These are phyloP conservation scores for Phlyctochytrium planicorne DNA, from an alignment of 192 early-diverging fungal genomes.

Conservation along the genomic window DNA sequence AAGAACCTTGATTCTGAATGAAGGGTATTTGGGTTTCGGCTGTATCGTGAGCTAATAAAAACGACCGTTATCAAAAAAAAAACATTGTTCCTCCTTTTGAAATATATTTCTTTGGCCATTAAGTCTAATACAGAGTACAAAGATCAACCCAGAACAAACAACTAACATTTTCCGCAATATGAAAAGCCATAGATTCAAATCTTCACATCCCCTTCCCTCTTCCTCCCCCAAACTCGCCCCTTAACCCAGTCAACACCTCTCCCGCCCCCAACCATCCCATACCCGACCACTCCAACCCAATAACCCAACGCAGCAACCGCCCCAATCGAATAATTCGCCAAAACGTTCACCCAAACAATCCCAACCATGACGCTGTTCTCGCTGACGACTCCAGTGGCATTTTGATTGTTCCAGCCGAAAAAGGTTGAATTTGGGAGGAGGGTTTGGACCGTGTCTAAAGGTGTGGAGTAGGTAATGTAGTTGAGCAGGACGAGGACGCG, in stretches of 20 bases:
- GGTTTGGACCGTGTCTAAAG: background rate
- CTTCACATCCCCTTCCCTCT: background rate
- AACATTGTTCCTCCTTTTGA: too few relatives aligned
- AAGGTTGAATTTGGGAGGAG: conserved; percentile 5
- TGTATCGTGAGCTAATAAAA: too few relatives aligned
- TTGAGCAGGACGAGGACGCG: background rate
- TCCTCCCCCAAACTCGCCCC: background rate
- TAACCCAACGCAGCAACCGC: background rate
- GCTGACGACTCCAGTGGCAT: background rate
- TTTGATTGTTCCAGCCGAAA: background rate
- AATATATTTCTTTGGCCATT: too few relatives aligned
- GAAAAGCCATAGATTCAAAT: too few relatives aligned
- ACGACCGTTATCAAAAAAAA: too few relatives aligned
- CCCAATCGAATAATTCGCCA: background rate
- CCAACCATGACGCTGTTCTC: background rate
- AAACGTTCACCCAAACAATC: conserved; percentile 1
- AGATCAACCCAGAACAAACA: too few relatives aligned
- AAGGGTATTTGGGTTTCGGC: too few relatives aligned
- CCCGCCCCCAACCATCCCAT: background rate
- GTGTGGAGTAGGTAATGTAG: background rate
- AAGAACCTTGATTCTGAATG: too few relatives aligned
- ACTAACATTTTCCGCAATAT: too few relatives aligned
- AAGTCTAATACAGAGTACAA: too few relatives aligned
- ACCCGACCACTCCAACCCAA: background rate
- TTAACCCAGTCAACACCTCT: background rate